Evolutionary conservation across 768 basidiomycete species (phyloP), one percentile per base, ranked within the genome.

Genomic region (Leccinum boreale): DNA sequence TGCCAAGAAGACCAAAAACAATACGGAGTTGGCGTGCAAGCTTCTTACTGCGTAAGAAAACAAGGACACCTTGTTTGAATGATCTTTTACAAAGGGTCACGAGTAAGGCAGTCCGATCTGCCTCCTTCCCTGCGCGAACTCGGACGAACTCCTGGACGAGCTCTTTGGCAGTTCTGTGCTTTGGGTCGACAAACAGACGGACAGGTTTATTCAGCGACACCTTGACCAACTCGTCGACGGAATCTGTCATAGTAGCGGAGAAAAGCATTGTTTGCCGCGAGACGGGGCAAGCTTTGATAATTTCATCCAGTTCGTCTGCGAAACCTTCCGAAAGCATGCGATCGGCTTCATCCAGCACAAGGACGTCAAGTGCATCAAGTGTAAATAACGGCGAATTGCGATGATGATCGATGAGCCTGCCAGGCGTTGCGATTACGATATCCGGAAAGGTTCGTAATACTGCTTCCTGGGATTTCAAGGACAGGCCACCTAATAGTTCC

Each of bases 201-300:
- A 95, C 92, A 5, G 97, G 97, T 70, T 89, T 94, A 71, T 93
- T 89, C 50, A 98, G 76, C 12, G 92, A 92, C 81, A 98, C 89
- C 67, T 86, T 87, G 57, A 98, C 90, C 50, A 99, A 82, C 67
- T 94, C 89, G 65, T 97, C 92, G 9, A 98, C 90, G 1, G 90
- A 89, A 72, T 99, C 97, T 4, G 95, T 98, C 90, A 98, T 98
- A 1, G 97, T 99, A 3, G 97, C 97, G 1, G 94, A 97, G 75
- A 99, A 99, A 36, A 99, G 80, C 94, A 99, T 96, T 4, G 97
- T 98, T 71, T 98, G 97, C 36, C 97, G 84, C 24, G 89, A 89
- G 21, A 74, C 73, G 2, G 94, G 94, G 69, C 94, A 97, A 17
- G 90, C 83, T 65, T 87, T 88, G 74, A 98, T 86, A 65, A 99